Evolutionary conservation across 2,329 filamentous ascomycete genomes (phyloP), one percentile per base, ranked within the genome.

Genomic region (Zopfia rhizophila): DNA sequence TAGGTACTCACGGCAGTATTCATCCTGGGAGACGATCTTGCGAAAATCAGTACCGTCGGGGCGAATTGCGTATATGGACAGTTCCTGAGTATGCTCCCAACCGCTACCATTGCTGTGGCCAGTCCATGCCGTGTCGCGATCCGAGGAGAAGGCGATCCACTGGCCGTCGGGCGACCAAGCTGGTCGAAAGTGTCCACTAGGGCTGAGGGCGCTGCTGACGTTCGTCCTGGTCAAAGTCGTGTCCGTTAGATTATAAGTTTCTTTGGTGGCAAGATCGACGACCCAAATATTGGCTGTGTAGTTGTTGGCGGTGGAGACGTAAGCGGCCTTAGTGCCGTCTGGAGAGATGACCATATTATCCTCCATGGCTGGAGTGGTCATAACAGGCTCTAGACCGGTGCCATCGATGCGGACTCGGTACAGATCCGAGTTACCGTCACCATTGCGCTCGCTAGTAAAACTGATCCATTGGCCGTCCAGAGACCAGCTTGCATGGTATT

Each of bases 221-320:
- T 56, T 60, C 4, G 39, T 25, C n/a, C n/a, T n/a, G n/a, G n/a
- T n/a, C n/a, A n/a, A n/a, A 3, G 53, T 45, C 0, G 63, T 71
- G 46, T 74, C 68, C 17, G 72, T 76, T 14, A 77, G 45, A 29
- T 75, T 76, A 18, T 39, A 46, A 2, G 44, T 16, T 3, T 31
- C 43, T 36, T 70, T 68, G 1, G 70, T 74, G 2, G 51, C 40
- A 1, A 77, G 38, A 39, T 77, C 63, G 54, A 63, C 65, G 12
- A 77, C 61, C 69, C 68, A 76, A 46, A 77, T 66, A 46, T 76
- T 75, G 29, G 72, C 62, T n/a, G 53, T 68, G 43, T 69, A 70
- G 19, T 55, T 58, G 21, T 58, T 67, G 14, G 60, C 58, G 0
- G 74, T 77, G 1, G 73, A 75, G 0, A 75, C 72, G 50, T 72